phyloP scores from a whole-genome alignment of 1,284 basidiomycete genomes.

The Fomitopsis pinicola region DNA sequence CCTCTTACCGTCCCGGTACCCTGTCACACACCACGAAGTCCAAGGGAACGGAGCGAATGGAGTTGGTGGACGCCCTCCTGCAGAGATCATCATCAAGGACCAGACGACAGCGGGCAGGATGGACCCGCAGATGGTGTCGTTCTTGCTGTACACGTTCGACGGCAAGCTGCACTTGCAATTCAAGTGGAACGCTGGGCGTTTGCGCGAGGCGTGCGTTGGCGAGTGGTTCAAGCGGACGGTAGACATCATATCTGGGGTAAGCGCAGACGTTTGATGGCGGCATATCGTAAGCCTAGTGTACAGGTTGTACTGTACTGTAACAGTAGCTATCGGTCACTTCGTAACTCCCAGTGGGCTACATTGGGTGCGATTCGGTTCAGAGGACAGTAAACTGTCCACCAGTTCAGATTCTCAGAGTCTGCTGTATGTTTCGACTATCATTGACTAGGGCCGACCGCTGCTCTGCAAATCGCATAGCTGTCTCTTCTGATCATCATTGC shows the following conservation, averaged over 20 bases:
- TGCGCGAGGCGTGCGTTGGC: neutral
- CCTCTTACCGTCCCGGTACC: neutral
- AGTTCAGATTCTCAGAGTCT: too few relatives aligned
- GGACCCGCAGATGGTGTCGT: neutral
- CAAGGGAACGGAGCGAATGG: neutral
- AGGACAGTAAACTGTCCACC: too few relatives aligned
- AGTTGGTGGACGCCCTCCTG: neutral
- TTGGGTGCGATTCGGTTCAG: too few relatives aligned
- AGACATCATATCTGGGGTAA: slow-evolving; percentile 6
- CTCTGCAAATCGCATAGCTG: too few relatives aligned
- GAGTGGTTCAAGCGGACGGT: neutral
- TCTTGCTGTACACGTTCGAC: slow-evolving; percentile 1
- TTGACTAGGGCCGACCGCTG: too few relatives aligned
- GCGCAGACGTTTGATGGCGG: too few relatives aligned
- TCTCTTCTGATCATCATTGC: too few relatives aligned
- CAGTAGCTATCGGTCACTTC: too few relatives aligned
- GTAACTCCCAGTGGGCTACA: too few relatives aligned
- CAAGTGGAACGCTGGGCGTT: neutral
- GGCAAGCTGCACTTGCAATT: neutral
- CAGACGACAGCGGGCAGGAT: neutral
- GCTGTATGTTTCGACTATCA: too few relatives aligned
- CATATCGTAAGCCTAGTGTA: too few relatives aligned
- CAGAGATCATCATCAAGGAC: neutral
- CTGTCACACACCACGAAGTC: neutral
- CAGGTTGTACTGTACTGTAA: too few relatives aligned